Evolutionary conservation across 1,284 basidiomycete genomes (phyloP), one percentile per base, ranked within the genome.

Genomic region (Volvariella surrecta): DNA sequence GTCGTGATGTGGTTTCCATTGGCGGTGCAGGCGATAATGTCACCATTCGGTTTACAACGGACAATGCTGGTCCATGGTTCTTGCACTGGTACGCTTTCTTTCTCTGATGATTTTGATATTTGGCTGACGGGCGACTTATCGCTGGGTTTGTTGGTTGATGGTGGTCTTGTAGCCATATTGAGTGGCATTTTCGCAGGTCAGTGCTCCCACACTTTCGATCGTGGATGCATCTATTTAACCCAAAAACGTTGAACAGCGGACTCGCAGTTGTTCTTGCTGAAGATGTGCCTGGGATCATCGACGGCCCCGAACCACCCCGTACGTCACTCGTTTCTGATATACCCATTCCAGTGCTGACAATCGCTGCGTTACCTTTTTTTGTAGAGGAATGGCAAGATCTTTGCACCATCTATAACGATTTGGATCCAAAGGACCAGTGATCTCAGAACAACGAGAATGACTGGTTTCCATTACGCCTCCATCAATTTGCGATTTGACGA

Each of bases 21-120:
- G 59, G 60, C 17, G 43, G 15, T 8, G 38, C 45, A 18, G 47
- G 43, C 13, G 56, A 58, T 46, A 52, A 54, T 18, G 54, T 57
- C 9, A 59, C 60, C 4, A 53, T 63, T 35, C 56, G 63, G 6
- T 63, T 63, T 46, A 43, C 43, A 3, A 62, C 62, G 1, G 57
- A 64, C 43, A 65, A 64, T 44, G 45, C 63, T 24, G 70, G 68
- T 1, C 67, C 68, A 1, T 72, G 70, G 69, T 62, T 71, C 47
- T 47, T 71, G 19, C 68, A 70, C 45, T 70, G 68, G 55, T 62
- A 41, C 37, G 59, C 48, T 15, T 44, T 24, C 30, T 37, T 15
- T 35, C 4, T 32, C 24, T 11, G 55, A 18, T 9, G 37, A 35
- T 42, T 17, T 39, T 24, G 21, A 32, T 32, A 28, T 30, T 32